Evolutionary conservation across 495 filamentous ascomycete species (phyloP), one percentile per base, ranked within the genome.

Genomic region (Penicillium ochrochloron): DNA sequence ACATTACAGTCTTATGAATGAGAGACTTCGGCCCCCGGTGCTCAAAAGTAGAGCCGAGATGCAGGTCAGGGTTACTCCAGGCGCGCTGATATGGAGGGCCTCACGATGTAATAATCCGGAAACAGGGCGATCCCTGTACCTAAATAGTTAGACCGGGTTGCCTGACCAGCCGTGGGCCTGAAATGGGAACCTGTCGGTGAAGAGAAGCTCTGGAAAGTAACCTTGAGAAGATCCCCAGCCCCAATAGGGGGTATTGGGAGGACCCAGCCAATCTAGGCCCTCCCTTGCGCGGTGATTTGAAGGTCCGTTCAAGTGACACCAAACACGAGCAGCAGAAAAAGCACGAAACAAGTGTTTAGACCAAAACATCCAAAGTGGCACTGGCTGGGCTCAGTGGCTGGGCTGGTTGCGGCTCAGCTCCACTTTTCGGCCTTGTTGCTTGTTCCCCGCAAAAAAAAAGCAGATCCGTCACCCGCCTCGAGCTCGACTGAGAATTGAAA

Each of bases 381-480:
- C 17, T 2, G 35, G 23, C 37, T 57, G 37, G 8, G 25, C 6
- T 53, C 7, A 53, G n/a, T 33, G 31, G 31, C 31, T 48, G 59
- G 59, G 42, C 37, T 57, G 37, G 8, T 33, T 33, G 31, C 53
- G 17, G 33, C 54, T 55, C 54, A 31, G 19, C 54, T 59, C 54
- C 59, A 44, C 56, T 34, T 35, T 54, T 6, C 2, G 5, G 0
- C 3, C 2, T 17, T 15, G 21, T 14, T 35, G 27, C 5, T 50
- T 27, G 25, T 66, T 65, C 70, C 70, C 70, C 70, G 70, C 70
- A 72, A 72, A 69, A 65, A 68, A 14, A 44, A 27, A 66, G 17
- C 37, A 34, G 42, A 48, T 46, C 44, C 14, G 33, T 33, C 10
- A 14, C 14, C 12, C 10, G 10, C 2, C 34, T 12, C 35, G 35